Evolutionary conservation across 2,329 filamentous ascomycete species (phyloP), one percentile per base, ranked within the genome.

Genomic region (Epichloe aotearoae): DNA sequence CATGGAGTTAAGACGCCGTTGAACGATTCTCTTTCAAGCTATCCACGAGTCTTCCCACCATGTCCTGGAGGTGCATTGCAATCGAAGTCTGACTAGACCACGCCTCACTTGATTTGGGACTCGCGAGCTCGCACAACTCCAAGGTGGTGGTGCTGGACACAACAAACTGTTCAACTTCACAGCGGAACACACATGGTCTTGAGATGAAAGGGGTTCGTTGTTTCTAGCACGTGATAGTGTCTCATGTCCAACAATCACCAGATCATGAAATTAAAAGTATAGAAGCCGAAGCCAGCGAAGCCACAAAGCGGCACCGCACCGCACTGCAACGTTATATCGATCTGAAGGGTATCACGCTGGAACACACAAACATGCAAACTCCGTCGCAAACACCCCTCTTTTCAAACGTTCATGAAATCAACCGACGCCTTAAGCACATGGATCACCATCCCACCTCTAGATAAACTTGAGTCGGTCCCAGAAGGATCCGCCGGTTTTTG

Each of bases 391-490:
- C 17, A 19, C 10, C 20, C 14, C 12, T n/a, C 12, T n/a, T 38
- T 19, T 7, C 17, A 33, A 38, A 17, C 37, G 3, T 20, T 11
- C 11, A 12, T 44, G 34, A 20, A 20, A 41, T 30, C 26, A 42
- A 38, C 30, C 23, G 30, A 42, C 19, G 4, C 10, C 23, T 26
- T 11, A 15, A 49, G n/a, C 5, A 15, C 23, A 12, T 19, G 19
- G n/a, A 36, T 14, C 14, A 3, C 37, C 12, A 17, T 8, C 20
- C 7, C 17, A 12, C 41, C 3, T n/a, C 33, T 51, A 53, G n/a
- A 45, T 1, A 46, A 59, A 54, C 46, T 58, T 62, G 41, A 73
- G 57, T 55, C 63, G 71, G 37, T 71, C 67, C 75, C 76, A 79
- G 34, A 78, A 66, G 0, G 73, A 72, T 2, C 62, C 59, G 12